Base-by-base conservation (phyloP, 2,329 filamentous ascomycete species). In the Penicillium aurantiogriseum region DNA sequence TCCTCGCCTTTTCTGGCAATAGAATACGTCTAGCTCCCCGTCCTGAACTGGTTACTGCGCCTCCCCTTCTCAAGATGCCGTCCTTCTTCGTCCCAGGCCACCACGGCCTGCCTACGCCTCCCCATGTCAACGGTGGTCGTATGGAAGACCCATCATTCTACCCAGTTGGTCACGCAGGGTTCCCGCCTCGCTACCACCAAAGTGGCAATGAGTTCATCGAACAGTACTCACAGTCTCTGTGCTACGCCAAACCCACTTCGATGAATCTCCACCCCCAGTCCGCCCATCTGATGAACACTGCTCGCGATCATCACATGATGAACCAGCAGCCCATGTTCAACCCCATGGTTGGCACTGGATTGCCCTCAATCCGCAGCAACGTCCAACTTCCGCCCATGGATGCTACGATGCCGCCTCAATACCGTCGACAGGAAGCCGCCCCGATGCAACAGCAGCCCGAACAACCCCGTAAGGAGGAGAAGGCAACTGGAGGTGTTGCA, bases 401-500 rank as follows among this genome's bases (percentile, higher is more conserved):
- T 19, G 72, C 65, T 58, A 67, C 74, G n/a, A 72, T 77, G 42
- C 71, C 74, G 15, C 69, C 71, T 27, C 76, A 77, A 54, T 77
- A 78, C 63, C 75, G 74, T 48, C 74, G 73, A 47, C 72, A 74
- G 51, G 76, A 78, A 42, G 63, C 70, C 13, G 54, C 64, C 52
- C 54, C 63, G 50, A 71, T 73, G 54, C 66, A 70, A 36, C 73
- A 70, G 35, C 73, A 71, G 51, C 66, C 62, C 27, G 72, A 76
- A 56, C 67, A 73, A 49, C 69, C 59, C 29, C 73, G 69, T 27
- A 87, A 87, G 73, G 85, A 87, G 67, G 85, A 87, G 66, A 87
- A 87, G 73, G 78, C 84, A n/a, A 84, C 84, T 54, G 92, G 92
- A 73, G 92, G 92, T 68, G 92, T 97, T 39, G 94, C 92, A 68